Evolutionary conservation across 257 asterid species (phyloP).

Genomic region (Primulina tabacum): DNA sequence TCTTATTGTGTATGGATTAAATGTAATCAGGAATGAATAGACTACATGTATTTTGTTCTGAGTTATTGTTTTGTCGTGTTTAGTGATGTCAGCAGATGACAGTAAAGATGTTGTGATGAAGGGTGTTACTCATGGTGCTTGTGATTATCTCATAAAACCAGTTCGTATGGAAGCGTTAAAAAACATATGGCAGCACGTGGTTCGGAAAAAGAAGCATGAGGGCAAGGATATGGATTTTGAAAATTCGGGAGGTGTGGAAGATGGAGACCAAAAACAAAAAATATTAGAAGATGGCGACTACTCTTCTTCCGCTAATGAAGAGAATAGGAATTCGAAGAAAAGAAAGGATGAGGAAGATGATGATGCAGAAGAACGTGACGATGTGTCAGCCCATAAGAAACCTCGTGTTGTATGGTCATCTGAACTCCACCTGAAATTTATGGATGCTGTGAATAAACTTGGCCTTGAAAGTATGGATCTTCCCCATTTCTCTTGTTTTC

Average conservation of each 20-base stretch:
- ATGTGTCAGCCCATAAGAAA: conserved; percentile 39
- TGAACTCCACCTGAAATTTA: conserved; percentile 59
- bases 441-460: conserved; percentile 50
- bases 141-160: conserved; percentile 54
- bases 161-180: conserved; percentile 50
- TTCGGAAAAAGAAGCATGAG: conserved; percentile 43
- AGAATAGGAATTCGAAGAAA: conserved; percentile 28
- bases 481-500: not conserved
- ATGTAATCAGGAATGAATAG: not conserved
- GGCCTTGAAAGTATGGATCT: conserved; percentile 51
- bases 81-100: conserved; percentile 58
- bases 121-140: conserved; percentile 55
- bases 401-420: conserved; percentile 60
- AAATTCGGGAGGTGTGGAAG: conserved; percentile 36
- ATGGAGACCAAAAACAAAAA: conserved; percentile 41
- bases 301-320: conserved; percentile 48
- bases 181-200: conserved; percentile 68
- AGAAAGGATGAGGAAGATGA: conserved; percentile 37
- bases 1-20: not conserved
- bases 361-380: conserved; percentile 43
- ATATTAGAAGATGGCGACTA: conserved; percentile 36
- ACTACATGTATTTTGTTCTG: not conserved
- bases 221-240: conserved; percentile 35
- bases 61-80: conserved; percentile 9
- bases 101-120: conserved; percentile 46